These are phyloP conservation scores for Auricularia heimuer DNA, from an alignment of 768 basidiomycete genomes.

Conservation along the genomic window DNA sequence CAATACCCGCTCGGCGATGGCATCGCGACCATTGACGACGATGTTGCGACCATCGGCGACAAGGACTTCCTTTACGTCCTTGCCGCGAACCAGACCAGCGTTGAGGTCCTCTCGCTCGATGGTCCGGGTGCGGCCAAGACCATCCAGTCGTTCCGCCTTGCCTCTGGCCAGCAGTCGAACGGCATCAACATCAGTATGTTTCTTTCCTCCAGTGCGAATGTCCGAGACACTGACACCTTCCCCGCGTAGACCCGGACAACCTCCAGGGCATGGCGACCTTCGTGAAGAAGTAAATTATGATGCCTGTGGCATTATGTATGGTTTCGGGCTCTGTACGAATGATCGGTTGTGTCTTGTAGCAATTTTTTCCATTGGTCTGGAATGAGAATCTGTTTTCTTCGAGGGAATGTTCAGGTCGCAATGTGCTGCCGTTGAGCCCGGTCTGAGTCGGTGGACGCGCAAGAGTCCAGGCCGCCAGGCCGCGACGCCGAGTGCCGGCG, in stretches of 20 bases:
- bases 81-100: conserved; percentile 27
- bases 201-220: background rate
- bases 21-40: conserved; percentile 32
- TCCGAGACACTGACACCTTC: background rate
- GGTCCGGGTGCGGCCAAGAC: conserved; percentile 24
- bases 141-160: conserved; percentile 7
- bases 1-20: conserved; percentile 30
- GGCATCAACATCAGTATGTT: conserved; percentile 7
- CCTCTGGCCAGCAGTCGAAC: background rate
- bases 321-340: background rate
- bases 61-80: conserved; percentile 36
- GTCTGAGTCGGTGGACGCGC: background rate
- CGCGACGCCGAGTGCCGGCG: background rate
- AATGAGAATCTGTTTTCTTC: background rate
- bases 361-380: background rate
- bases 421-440: background rate
- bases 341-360: background rate
- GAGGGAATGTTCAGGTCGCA: background rate
- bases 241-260: conserved; percentile 4
- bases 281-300: background rate
- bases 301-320: background rate
- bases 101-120: conserved; percentile 31
- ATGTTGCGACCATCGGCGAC: conserved; percentile 27
- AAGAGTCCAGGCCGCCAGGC: background rate
- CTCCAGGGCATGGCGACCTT: conserved; percentile 9